Conservation (phyloP, 1,284 basidiomycete species). For the Tilletiopsis washingtonensis region DNA sequence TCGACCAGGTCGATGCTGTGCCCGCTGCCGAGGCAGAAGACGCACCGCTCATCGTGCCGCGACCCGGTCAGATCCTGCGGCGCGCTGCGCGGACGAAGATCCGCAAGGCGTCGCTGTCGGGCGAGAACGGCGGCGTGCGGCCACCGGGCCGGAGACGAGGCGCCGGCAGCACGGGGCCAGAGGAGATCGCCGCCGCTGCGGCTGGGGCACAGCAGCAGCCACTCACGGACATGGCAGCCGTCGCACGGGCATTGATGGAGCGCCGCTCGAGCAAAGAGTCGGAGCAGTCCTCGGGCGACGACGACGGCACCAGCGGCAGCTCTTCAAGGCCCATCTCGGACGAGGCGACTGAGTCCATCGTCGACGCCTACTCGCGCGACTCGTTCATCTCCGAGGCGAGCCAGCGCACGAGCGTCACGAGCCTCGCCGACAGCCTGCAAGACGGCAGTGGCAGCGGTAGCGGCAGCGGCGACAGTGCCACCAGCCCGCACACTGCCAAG, state of each 20-base stretch:
- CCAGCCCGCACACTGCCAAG: not conserved
- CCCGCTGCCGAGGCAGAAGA: slow-evolving; percentile 64
- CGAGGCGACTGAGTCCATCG: slow-evolving; percentile 31
- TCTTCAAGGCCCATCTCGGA: slow-evolving; percentile 26
- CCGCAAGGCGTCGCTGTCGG: slow-evolving; percentile 70
- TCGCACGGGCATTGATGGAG: not conserved
- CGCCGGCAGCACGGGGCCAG: not conserved
- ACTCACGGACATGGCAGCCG: slow-evolving; percentile 1
- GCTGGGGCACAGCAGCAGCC: not conserved
- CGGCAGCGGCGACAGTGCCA: not conserved
- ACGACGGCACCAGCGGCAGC: not conserved
- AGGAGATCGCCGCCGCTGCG: not conserved
- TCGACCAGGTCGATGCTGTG: slow-evolving; percentile 15
- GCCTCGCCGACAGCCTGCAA: slow-evolving; percentile 13
- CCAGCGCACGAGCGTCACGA: slow-evolving; percentile 32
- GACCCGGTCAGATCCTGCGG: slow-evolving; percentile 78
- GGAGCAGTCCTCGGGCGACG: slow-evolving; percentile 5
- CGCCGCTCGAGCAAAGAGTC: slow-evolving; percentile 2
- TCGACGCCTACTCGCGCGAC: slow-evolving; percentile 33
- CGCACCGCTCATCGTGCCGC: slow-evolving; percentile 77
- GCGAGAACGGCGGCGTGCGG: slow-evolving; percentile 57
- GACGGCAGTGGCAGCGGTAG: not conserved
- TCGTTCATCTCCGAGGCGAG: slow-evolving; percentile 33
- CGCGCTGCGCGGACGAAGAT: slow-evolving; percentile 90
- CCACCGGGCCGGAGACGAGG: slow-evolving; percentile 51